Conservation (phyloP, 2,329 filamentous ascomycete genomes). For the Nemania sp. region DNA sequence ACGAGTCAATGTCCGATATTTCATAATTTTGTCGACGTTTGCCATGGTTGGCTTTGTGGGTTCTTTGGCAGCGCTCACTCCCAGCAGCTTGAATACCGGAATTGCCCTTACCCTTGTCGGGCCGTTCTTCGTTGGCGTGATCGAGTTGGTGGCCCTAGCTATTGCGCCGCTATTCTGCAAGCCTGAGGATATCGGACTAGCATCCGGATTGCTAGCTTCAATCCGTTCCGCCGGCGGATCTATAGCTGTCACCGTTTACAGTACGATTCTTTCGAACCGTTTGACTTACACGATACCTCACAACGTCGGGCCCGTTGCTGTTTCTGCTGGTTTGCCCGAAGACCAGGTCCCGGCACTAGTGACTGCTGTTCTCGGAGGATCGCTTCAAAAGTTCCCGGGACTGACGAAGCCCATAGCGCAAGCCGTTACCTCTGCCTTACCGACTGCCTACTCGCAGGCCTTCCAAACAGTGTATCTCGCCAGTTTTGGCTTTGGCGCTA, state of each 20-base stretch:
- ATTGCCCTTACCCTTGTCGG: conserved; percentile 43
- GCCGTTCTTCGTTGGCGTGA: conserved; percentile 44
- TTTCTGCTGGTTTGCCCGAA: conserved; percentile 43
- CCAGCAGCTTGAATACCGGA: conserved; percentile 37
- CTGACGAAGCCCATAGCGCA: conserved; percentile 39
- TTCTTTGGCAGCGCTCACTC: conserved; percentile 42
- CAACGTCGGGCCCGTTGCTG: conserved; percentile 40
- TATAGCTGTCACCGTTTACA: conserved; percentile 46
- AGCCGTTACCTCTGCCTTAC: conserved; percentile 38
- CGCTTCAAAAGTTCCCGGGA: conserved; percentile 38
- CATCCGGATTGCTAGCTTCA: conserved; percentile 45
- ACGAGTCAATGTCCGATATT: too few species aligned
- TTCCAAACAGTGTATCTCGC: conserved; percentile 46
- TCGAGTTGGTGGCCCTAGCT: conserved; percentile 42
- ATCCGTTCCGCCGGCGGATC: conserved; percentile 45
- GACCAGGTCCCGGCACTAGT: conserved; percentile 40
- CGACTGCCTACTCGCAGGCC: too few species aligned
- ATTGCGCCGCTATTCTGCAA: conserved; percentile 44
- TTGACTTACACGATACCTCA: conserved; percentile 41
- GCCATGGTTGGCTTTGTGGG: too few species aligned
- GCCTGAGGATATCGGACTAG: conserved; percentile 45
- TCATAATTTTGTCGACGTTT: too few species aligned
- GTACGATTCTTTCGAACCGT: conserved; percentile 44
- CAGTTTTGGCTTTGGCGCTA: conserved; percentile 44
- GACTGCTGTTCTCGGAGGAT: conserved; percentile 36